phyloP scores from a whole-genome alignment of 1,284 basidiomycete genomes.

The Puccinia triticina region DNA sequence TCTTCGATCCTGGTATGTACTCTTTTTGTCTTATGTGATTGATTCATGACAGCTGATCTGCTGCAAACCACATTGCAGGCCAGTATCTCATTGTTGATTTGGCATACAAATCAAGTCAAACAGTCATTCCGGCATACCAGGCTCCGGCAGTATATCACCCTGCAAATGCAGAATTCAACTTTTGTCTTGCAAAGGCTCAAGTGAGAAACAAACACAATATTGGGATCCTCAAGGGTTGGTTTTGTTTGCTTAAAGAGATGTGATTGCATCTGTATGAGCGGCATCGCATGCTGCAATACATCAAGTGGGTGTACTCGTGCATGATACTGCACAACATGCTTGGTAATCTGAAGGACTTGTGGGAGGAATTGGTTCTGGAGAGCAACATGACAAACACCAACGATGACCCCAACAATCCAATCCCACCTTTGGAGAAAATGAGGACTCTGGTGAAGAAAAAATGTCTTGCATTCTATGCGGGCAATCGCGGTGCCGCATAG shows the following conservation, averaged over 20 bases:
- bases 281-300: background rate
- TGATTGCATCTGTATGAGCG: background rate
- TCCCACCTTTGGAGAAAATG: too few species aligned
- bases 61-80: background rate
- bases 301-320: background rate
- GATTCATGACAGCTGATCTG: background rate
- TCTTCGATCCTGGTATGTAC: background rate
- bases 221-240: background rate
- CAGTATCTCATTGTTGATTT: constrained; percentile 18
- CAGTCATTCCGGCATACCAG: background rate
- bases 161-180: background rate
- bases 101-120: background rate
- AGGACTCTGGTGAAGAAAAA: too few species aligned
- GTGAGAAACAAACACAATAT: constrained; percentile 12
- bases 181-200: background rate
- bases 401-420: too few species aligned
- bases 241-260: background rate
- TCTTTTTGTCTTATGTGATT: background rate
- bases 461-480: too few species aligned
- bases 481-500: too few species aligned
- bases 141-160: background rate
- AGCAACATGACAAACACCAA: too few species aligned
- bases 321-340: constrained; percentile 28
- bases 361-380: background rate
- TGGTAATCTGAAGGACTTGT: background rate